Conservation (phyloP, 2,329 filamentous ascomycete species). For the Blumeria hordei region DNA sequence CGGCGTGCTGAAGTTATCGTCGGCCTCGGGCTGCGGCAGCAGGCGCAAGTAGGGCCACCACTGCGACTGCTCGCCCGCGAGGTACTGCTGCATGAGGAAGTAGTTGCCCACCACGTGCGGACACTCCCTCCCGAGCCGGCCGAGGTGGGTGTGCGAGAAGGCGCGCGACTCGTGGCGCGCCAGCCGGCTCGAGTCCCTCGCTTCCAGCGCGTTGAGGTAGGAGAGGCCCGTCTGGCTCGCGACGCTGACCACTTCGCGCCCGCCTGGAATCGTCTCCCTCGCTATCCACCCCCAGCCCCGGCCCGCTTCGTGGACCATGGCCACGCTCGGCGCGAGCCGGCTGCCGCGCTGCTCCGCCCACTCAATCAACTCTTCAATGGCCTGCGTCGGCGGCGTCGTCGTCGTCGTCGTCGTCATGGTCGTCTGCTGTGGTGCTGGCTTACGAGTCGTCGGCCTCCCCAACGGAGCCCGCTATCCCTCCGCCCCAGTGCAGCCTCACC, state of each 20-base stretch:
- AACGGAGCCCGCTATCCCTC: too few relatives aligned
- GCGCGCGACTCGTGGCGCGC: conserved; percentile 5
- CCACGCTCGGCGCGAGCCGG: conserved; percentile 23
- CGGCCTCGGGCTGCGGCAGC: conserved; percentile 34
- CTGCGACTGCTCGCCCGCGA: conserved; percentile 30
- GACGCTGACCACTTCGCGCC: conserved; percentile 23
- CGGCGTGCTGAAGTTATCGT: conserved; percentile 27
- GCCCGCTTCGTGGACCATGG: conserved; percentile 25
- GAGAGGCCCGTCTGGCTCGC: conserved; percentile 30
- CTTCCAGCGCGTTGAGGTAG: conserved; percentile 28
- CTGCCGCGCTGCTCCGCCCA: background rate
- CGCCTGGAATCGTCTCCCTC: conserved; percentile 5
- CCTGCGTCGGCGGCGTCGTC: too few relatives aligned
- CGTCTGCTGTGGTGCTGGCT: too few relatives aligned
- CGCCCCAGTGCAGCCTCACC: too few relatives aligned
- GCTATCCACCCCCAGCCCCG: conserved; percentile 28
- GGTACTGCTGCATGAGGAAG: conserved; percentile 43
- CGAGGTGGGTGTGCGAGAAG: conserved; percentile 28
- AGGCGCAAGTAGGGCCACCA: conserved; percentile 46
- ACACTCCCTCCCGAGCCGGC: conserved; percentile 18
- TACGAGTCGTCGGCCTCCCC: too few relatives aligned
- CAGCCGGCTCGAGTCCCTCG: conserved; percentile 13
- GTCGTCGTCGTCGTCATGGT: too few relatives aligned
- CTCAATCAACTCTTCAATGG: background rate
- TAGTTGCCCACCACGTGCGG: conserved; percentile 39